These are phyloP conservation scores for Panaeolus papilionaceus DNA, from an alignment of 768 basidiomycete genomes.

Conservation along the genomic window DNA sequence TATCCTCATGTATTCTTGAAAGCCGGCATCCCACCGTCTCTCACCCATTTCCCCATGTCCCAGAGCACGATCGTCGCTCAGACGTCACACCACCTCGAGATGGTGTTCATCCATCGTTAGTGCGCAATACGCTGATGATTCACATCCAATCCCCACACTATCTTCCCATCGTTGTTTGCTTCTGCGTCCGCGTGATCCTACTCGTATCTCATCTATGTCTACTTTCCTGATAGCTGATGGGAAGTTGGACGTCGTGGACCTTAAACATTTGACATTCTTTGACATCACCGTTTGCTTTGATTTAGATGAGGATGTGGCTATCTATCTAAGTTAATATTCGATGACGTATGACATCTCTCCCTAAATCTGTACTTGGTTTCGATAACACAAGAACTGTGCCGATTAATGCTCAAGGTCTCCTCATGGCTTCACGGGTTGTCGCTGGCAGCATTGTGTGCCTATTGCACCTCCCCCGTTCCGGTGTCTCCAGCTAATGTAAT, in stretches of 20 bases:
- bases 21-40: constrained; percentile 1
- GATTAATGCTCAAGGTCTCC: constrained; percentile 1
- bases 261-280: constrained; percentile 6
- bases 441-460: neutral
- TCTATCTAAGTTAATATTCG: neutral
- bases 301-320: neutral
- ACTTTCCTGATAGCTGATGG: neutral
- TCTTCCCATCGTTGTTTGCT: constrained; percentile 9
- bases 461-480: neutral
- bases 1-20: constrained; percentile 3
- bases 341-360: constrained; percentile 1
- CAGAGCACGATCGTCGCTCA: neutral
- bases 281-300: constrained; percentile 3
- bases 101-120: constrained; percentile 1
- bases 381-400: neutral
- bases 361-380: neutral
- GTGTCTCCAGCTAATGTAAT: neutral
- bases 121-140: neutral
- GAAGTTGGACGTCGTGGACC: constrained; percentile 4
- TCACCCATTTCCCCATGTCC: neutral
- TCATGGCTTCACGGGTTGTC: neutral
- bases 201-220: neutral
- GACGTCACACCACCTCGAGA: neutral
- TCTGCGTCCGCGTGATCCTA: neutral
- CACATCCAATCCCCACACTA: constrained; percentile 1